Conservation (phyloP, 371 early-diverging fungal genomes). For the Modicella reniformis region DNA sequence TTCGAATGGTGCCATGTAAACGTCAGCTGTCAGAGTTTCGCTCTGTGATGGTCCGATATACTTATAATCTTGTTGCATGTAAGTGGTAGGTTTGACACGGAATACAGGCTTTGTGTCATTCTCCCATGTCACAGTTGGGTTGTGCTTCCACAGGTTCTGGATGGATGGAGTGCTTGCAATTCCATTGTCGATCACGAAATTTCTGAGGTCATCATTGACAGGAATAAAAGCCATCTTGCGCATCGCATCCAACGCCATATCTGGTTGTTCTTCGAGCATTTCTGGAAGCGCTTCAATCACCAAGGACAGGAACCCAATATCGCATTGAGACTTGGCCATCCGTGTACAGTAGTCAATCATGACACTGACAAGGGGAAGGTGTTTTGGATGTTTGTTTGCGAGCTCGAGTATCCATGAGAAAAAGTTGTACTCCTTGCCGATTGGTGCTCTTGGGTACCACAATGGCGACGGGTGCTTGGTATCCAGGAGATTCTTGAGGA, state of each 20-base stretch:
- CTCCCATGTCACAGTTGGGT: too few species aligned
- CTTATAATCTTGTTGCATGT: too few species aligned
- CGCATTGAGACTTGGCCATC: background rate
- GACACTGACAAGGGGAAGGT: background rate
- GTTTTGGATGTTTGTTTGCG: background rate
- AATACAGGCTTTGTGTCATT: too few species aligned
- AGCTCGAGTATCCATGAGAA: background rate
- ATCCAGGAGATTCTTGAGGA: background rate
- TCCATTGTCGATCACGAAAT: background rate
- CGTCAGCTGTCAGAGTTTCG: too few species aligned
- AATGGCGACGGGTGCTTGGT: background rate
- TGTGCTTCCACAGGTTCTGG: too few species aligned
- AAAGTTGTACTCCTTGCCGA: background rate
- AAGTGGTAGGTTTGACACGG: too few species aligned
- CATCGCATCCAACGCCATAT: constrained; percentile 1
- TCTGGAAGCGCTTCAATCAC: constrained; percentile 1
- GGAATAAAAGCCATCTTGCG: constrained; percentile 3
- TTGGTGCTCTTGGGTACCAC: background rate
- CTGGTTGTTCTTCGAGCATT: background rate
- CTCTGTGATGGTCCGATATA: too few species aligned
- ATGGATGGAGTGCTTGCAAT: too few species aligned
- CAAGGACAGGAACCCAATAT: background rate
- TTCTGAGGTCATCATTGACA: background rate
- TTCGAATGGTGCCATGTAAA: too few species aligned
- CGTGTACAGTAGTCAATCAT: constrained; percentile 1